A percentile compares a stretch with the other conserved stretches of the same genome.
phyloP scores from a whole-genome alignment of 2,329 filamentous ascomycete species.

The Colletotrichum navitas region DNA sequence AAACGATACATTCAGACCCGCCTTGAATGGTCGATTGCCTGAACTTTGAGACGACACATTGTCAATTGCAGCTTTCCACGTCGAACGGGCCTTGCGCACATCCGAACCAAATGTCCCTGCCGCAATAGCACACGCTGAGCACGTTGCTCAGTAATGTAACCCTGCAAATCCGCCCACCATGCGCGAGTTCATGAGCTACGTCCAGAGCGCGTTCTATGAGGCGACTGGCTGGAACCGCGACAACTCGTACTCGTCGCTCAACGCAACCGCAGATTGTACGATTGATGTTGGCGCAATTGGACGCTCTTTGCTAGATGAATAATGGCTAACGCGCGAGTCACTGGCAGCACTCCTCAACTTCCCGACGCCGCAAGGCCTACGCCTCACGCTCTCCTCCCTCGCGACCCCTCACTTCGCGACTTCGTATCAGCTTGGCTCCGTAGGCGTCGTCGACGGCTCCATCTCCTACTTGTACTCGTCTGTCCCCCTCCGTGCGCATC shows the following conservation, averaged over 20 bases:
- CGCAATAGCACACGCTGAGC: constrained; percentile 22
- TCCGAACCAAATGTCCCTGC: constrained; percentile 14
- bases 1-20: background rate
- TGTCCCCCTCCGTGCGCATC: constrained; percentile 75
- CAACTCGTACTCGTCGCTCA: constrained; percentile 91
- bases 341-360: constrained; percentile 85
- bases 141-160: constrained; percentile 25
- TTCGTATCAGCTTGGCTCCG: constrained; percentile 89
- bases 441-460: constrained; percentile 95
- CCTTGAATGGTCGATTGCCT: background rate
- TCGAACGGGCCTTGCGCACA: background rate
- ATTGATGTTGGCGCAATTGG: constrained; percentile 18
- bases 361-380: constrained; percentile 84
- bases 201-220: constrained; percentile 90
- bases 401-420: constrained; percentile 94
- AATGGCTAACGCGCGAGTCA: background rate
- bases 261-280: constrained; percentile 83
- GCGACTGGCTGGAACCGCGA: constrained; percentile 90
- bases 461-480: constrained; percentile 97
- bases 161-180: constrained; percentile 61
- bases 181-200: constrained; percentile 98
- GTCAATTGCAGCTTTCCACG: background rate
- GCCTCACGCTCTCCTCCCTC: constrained; percentile 89
- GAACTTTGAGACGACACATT: background rate
- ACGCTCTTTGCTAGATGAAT: background rate